These are phyloP conservation scores for Leccinum sublutescens DNA, from an alignment of 768 basidiomycete species.

Conservation along the genomic window DNA sequence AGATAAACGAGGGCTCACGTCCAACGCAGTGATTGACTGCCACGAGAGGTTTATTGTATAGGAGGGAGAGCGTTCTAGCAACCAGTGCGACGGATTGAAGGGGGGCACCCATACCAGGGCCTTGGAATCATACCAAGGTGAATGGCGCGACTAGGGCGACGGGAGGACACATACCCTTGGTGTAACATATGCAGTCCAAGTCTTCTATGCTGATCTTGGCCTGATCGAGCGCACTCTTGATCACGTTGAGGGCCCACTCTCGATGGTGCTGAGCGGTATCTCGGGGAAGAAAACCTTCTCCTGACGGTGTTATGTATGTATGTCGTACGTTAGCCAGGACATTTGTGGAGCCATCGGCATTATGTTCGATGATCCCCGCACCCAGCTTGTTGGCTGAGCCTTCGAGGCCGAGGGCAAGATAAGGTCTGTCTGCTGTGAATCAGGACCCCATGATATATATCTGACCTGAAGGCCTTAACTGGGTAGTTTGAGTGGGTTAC, in stretches of 20 bases:
- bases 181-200: constrained; percentile 94
- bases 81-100: constrained; percentile 93
- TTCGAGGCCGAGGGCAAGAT: constrained; percentile 93
- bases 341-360: constrained; percentile 62
- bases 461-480: constrained; percentile 27
- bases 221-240: constrained; percentile 69
- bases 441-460: constrained; percentile 11
- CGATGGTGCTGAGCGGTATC: constrained; percentile 97
- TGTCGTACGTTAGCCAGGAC: constrained; percentile 94
- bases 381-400: constrained; percentile 99
- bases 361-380: constrained; percentile 87
- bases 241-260: constrained; percentile 83
- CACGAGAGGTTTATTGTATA: constrained; percentile 88
- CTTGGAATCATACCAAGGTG: constrained; percentile 38
- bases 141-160: not conserved
- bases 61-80: constrained; percentile 83
- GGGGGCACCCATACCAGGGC: constrained; percentile 99
- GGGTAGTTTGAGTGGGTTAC: constrained; percentile 31
- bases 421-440: constrained; percentile 51
- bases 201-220: constrained; percentile 72
- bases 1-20: constrained; percentile 52
- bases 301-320: constrained; percentile 98
- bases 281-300: constrained; percentile 94
- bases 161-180: constrained; percentile 67
- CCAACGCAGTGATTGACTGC: constrained; percentile 99